phyloP scores from a whole-genome alignment of 140 eudicot species.

The Artemisia princeps region DNA sequence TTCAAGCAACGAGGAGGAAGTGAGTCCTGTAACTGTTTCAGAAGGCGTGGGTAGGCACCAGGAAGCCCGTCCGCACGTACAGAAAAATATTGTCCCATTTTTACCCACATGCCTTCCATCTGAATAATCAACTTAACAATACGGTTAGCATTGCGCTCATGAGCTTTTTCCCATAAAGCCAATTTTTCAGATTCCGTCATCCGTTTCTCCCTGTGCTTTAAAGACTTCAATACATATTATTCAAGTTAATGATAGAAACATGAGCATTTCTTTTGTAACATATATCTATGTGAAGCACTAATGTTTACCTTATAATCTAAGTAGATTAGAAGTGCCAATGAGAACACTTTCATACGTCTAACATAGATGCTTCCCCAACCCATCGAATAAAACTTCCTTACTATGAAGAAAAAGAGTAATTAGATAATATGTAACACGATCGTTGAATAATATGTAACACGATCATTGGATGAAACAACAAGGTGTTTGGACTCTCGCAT shows the following conservation, averaged over 20 bases:
- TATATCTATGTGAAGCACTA: not conserved
- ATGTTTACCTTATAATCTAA: conserved; percentile 69
- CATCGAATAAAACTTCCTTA: conserved; percentile 34
- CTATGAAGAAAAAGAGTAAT: conserved; percentile 7
- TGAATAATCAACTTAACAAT: conserved; percentile 59
- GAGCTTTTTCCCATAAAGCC: conserved; percentile 74
- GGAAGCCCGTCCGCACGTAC: conserved; percentile 95
- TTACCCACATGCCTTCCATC: conserved; percentile 89
- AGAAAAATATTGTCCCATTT: conserved; percentile 87
- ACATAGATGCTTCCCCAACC: conserved; percentile 72
- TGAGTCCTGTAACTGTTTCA: conserved; percentile 79
- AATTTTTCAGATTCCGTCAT: conserved; percentile 41
- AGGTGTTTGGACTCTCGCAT: not conserved
- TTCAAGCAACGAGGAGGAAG: conserved; percentile 80
- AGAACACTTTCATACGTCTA: conserved; percentile 72
- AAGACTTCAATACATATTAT: conserved; percentile 37
- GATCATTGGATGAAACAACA: not conserved
- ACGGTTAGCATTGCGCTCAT: conserved; percentile 89
- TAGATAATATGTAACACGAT: not conserved
- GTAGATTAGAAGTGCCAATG: conserved; percentile 69
- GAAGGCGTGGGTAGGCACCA: conserved; percentile 54
- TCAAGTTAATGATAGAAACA: not conserved
- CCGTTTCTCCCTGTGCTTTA: conserved; percentile 82
- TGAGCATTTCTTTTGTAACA: not conserved
- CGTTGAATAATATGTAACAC: not conserved